Conservation (phyloP, 2,329 filamentous ascomycete species). For the Ceratocystis huliohia region DNA sequence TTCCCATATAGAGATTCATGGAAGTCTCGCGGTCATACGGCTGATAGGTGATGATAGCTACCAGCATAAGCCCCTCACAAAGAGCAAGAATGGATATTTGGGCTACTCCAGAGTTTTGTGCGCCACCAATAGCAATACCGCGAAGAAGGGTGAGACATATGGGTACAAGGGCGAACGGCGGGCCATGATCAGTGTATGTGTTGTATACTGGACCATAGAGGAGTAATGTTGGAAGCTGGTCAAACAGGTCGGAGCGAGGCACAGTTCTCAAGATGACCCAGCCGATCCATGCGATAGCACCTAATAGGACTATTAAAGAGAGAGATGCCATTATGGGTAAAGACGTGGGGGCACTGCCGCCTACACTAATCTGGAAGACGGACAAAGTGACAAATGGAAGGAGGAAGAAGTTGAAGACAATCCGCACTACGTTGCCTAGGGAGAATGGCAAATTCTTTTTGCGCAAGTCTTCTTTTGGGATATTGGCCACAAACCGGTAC, state of each 20-base stretch:
- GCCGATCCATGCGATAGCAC: slow-evolving; percentile 66
- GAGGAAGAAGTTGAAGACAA: slow-evolving; percentile 87
- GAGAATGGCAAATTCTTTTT: slow-evolving; percentile 87
- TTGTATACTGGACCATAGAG: slow-evolving; percentile 92
- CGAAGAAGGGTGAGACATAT: slow-evolving; percentile 74
- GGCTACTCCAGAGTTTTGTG: slow-evolving; percentile 84
- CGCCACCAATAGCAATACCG: slow-evolving; percentile 79
- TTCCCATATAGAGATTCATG: slow-evolving; percentile 91
- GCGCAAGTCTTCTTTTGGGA: slow-evolving; percentile 72
- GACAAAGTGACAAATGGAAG: slow-evolving; percentile 77
- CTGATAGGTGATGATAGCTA: slow-evolving; percentile 78
- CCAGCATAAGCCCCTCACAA: slow-evolving; percentile 79
- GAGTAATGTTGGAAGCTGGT: slow-evolving; percentile 79
- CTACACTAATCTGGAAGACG: slow-evolving; percentile 79
- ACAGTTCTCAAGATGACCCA: slow-evolving; percentile 67
- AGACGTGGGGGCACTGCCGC: slow-evolving; percentile 51
- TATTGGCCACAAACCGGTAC: slow-evolving; percentile 56
- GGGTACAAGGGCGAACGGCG: slow-evolving; percentile 78
- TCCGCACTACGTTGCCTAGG: slow-evolving; percentile 62
- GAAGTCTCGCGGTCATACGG: slow-evolving; percentile 85
- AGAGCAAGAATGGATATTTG: slow-evolving; percentile 87
- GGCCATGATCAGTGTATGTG: slow-evolving; percentile 87
- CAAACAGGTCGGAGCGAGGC: slow-evolving; percentile 78
- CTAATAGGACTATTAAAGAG: slow-evolving; percentile 58
- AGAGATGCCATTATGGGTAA: slow-evolving; percentile 64